phyloP scores from a whole-genome alignment of 2,329 filamentous ascomycete genomes.

The Penicillium sp. region DNA sequence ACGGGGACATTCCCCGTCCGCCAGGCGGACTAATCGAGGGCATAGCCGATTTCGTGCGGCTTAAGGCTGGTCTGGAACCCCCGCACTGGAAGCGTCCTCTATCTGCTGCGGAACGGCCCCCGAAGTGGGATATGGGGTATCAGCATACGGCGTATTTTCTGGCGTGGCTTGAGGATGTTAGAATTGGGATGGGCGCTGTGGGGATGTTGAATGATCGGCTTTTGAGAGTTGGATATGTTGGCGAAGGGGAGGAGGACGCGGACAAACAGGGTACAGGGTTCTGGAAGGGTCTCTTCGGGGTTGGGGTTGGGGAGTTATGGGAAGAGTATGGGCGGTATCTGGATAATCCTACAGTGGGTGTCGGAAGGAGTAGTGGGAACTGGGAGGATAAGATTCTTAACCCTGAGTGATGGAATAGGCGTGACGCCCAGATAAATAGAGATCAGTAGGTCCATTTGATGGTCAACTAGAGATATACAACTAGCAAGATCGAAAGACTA shows the following conservation, averaged over 20 bases:
- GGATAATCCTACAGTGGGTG: conserved; percentile 22
- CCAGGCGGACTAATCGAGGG: conserved; percentile 80
- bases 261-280: conserved; percentile 17
- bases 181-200: conserved; percentile 59
- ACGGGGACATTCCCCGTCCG: conserved; percentile 19
- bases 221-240: conserved; percentile 30
- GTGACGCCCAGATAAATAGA: not conserved
- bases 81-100: conserved; percentile 67
- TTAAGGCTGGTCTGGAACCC: conserved; percentile 63
- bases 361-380: conserved; percentile 9
- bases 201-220: conserved; percentile 40
- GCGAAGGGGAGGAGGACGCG: conserved; percentile 11
- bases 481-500: not conserved
- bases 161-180: conserved; percentile 71
- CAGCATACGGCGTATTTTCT: conserved; percentile 86
- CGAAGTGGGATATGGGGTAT: conserved; percentile 80
- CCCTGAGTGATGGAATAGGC: conserved; percentile 5
- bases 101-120: conserved; percentile 40
- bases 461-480: not conserved
- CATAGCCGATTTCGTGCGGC: conserved; percentile 82
- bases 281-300: conserved; percentile 51
- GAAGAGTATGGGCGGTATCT: conserved; percentile 56
- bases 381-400: conserved; percentile 26
- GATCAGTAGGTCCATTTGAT: not conserved
- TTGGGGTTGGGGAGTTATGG: conserved; percentile 62